Evolutionary conservation across 2,329 filamentous ascomycete genomes (phyloP), one percentile per base, ranked within the genome.

Genomic region (Diplodia seriata): DNA sequence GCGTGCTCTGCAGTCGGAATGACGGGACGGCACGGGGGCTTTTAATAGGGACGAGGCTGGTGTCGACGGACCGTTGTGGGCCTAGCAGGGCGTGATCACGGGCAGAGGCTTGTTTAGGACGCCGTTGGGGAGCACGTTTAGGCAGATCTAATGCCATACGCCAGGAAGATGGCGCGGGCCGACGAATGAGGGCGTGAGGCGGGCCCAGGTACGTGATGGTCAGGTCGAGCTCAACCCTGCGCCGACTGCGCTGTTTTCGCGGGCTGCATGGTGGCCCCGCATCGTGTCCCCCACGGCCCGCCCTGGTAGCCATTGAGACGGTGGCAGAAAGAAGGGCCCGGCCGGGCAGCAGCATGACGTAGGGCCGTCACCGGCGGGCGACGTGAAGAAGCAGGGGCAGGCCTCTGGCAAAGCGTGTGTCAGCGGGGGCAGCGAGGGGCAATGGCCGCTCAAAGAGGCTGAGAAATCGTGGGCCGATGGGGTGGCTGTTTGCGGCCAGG

Each of bases 191-290:
- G 36, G 53, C 11, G 12, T n/a, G 3, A 11, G 14, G 23, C 12
- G 15, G 14, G 23, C 36, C 51, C 56, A 53, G 36, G 64, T 66
- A 66, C 64, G 51, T 66, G 64, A 57, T 40, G 64, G 38, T 57
- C 40, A 36, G 64, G 18, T 33, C 49, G 31, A n/a, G 5, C 40
- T 50, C 43, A 62, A 62, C 57, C 57, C 57, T 62, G 57, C 29
- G 57, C 15, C 26, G 15, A 6, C 29, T 63, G 59, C 59, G 59
- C 47, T 51, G 43, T 51, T 63, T 63, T 50, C 59, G 59, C 47
- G 59, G 59, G 29, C 23, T 63, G 59, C 59, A 63, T 55, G 62
- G 43, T 47, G 62, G 62, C 62, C 62, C 62, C 62, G 62, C 62
- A 65, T 50, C 7, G 36, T 43, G 62, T 43, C 26, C 62, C 62